These are phyloP conservation scores for Nitzschia sp. DNA, from an alignment of 108 stramenopile genomes.

Conservation along the genomic window DNA sequence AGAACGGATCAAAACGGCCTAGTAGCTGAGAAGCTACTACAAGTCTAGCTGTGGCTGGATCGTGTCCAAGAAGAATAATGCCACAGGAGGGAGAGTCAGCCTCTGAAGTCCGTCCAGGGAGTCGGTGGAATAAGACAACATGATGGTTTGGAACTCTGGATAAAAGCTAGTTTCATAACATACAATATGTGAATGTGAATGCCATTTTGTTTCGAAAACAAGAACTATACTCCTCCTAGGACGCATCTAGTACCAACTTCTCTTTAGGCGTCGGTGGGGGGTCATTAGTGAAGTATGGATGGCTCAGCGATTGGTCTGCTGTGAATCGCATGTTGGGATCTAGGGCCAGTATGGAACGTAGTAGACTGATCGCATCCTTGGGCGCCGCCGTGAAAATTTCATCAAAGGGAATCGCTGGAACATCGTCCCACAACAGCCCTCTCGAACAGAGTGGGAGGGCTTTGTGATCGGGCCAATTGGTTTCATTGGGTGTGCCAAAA, in stretches of 20 bases:
- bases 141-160: too few relatives aligned
- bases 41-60: too few relatives aligned
- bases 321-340: slow-evolving; percentile 88
- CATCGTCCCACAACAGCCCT: slow-evolving; percentile 79
- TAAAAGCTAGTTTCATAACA: too few relatives aligned
- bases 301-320: slow-evolving; percentile 77
- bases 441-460: slow-evolving; percentile 72
- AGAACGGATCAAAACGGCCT: too few relatives aligned
- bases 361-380: slow-evolving; percentile 77
- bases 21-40: too few relatives aligned
- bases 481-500: slow-evolving; percentile 86
- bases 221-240: too few relatives aligned
- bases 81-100: too few relatives aligned
- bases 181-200: too few relatives aligned
- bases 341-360: slow-evolving; percentile 78
- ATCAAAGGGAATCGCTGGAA: slow-evolving; percentile 81
- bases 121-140: too few relatives aligned
- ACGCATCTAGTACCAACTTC: slow-evolving; percentile 57
- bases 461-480: slow-evolving; percentile 87
- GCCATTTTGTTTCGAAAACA: too few relatives aligned
- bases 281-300: slow-evolving; percentile 88
- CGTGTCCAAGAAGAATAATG: too few relatives aligned
- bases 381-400: slow-evolving; percentile 89
- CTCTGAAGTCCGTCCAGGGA: too few relatives aligned
- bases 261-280: slow-evolving; percentile 86